phyloP scores from a whole-genome alignment of 2,329 filamentous ascomycete species.

The Nigrospora osmanthi region DNA sequence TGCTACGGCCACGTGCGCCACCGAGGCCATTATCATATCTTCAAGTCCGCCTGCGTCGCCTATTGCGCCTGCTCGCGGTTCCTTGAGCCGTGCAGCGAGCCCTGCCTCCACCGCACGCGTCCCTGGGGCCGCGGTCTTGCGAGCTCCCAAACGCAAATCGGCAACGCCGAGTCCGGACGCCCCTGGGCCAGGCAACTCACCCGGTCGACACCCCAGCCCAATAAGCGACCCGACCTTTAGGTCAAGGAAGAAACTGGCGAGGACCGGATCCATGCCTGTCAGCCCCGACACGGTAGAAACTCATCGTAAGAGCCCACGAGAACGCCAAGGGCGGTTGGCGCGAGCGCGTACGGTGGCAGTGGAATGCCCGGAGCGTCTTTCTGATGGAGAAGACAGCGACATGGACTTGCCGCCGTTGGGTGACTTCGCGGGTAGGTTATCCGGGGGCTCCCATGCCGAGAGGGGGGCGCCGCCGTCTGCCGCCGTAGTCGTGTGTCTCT shows the following conservation, averaged over 20 bases:
- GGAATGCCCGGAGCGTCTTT: no score
- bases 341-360: conserved; percentile 14
- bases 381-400: conserved; percentile 4
- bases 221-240: conserved; percentile 8
- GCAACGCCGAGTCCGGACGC: conserved; percentile 1
- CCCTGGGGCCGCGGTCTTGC: no score
- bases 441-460: neutral
- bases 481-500: neutral
- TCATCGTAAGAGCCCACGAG: neutral
- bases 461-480: neutral
- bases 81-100: conserved; percentile 5
- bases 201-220: conserved; percentile 7
- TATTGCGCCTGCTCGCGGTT: conserved; percentile 14
- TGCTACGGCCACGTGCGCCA: neutral
- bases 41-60: conserved; percentile 33
- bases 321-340: conserved; percentile 3
- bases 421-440: conserved; percentile 6
- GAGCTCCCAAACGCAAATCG: neutral
- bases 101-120: no score
- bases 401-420: conserved; percentile 17
- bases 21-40: conserved; percentile 34
- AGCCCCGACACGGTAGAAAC: no score
- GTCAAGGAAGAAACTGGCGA: conserved; percentile 15
- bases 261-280: conserved; percentile 18
- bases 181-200: neutral